phyloP scores from a whole-genome alignment of 176 grass and related monocot species.

The Triticum timopheevii region DNA sequence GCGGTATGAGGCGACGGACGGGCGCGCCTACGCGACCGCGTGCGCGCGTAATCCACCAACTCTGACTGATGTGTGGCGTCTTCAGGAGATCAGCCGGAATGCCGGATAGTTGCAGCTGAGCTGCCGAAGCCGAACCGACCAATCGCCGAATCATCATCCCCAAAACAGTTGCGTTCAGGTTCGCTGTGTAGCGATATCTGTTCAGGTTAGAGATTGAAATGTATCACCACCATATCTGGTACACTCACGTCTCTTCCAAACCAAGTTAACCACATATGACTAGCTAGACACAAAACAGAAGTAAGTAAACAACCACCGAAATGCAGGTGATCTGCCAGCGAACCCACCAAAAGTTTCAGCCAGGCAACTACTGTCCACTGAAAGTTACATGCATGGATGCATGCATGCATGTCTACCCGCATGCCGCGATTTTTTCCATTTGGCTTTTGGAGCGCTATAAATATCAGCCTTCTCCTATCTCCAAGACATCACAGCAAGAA shows the following conservation, averaged over 20 bases:
- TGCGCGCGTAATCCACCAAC: background rate
- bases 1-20: background rate
- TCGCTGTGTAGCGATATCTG: background rate
- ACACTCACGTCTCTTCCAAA: conserved; percentile 5
- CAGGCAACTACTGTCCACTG: background rate
- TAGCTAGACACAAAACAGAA: background rate
- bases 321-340: background rate
- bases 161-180: background rate
- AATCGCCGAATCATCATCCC: background rate
- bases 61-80: background rate
- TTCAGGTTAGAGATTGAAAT: too few species aligned
- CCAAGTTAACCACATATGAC: background rate
- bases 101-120: background rate
- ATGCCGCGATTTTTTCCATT: background rate
- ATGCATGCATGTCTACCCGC: background rate
- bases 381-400: background rate
- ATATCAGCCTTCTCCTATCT: background rate
- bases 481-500: background rate
- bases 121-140: background rate
- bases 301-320: background rate
- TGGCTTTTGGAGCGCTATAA: background rate
- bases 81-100: background rate
- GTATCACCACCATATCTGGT: too few species aligned
- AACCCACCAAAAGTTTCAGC: too few species aligned
- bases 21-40: background rate